phyloP scores from a whole-genome alignment of 805 yeast genomes.

The Nakazawaea populi region DNA sequence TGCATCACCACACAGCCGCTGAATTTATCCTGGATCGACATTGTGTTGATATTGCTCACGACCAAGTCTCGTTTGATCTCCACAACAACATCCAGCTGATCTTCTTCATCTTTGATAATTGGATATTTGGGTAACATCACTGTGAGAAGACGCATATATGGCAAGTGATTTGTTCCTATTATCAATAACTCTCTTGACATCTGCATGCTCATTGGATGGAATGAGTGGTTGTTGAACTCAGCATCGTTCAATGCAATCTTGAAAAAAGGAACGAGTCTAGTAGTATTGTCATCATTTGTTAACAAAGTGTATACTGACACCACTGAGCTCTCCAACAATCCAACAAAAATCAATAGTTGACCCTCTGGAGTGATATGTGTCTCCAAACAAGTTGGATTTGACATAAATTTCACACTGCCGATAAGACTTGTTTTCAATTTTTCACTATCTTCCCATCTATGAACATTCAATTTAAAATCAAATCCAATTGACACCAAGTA shows the following conservation, averaged over 20 bases:
- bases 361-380: slow-evolving; percentile 19
- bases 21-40: slow-evolving; percentile 66
- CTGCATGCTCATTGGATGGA: slow-evolving; percentile 47
- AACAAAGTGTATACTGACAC: slow-evolving; percentile 35
- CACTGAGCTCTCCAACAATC: slow-evolving; percentile 56
- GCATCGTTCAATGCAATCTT: slow-evolving; percentile 66
- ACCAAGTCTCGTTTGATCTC: slow-evolving; percentile 28
- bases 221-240: slow-evolving; percentile 59
- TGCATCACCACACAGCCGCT: slow-evolving; percentile 39
- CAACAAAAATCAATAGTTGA: slow-evolving; percentile 40
- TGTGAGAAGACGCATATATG: slow-evolving; percentile 65
- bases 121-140: slow-evolving; percentile 35
- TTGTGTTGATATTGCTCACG: slow-evolving; percentile 37
- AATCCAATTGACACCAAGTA: slow-evolving; percentile 53
- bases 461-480: slow-evolving; percentile 41
- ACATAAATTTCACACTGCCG: slow-evolving; percentile 30
- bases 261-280: slow-evolving; percentile 23
- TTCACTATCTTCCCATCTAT: slow-evolving; percentile 20
- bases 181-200: slow-evolving; percentile 32
- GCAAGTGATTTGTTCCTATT: slow-evolving; percentile 72
- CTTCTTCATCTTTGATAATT: slow-evolving; percentile 15
- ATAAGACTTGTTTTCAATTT: slow-evolving; percentile 11
- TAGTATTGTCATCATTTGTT: slow-evolving; percentile 1
- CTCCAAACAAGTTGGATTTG: slow-evolving; percentile 50
- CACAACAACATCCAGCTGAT: slow-evolving; percentile 15